Evolutionary conservation across 2,329 filamentous ascomycete genomes (phyloP).

Genomic region (Epichloe amarillans): DNA sequence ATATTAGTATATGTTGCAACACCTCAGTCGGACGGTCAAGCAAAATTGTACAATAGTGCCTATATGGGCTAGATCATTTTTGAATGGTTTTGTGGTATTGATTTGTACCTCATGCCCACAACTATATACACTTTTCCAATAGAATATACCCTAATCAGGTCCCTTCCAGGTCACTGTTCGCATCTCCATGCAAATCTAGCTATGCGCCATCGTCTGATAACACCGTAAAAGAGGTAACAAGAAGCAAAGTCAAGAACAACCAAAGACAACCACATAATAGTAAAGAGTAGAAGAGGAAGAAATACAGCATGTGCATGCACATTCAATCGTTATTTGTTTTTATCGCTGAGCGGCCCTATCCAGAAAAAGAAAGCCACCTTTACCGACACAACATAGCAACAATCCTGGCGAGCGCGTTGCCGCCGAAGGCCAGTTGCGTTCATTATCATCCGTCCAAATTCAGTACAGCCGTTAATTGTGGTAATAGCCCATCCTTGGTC

Average conservation of each 20-base stretch:
- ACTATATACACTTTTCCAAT: constrained; percentile 13
- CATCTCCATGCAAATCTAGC: constrained; percentile 11
- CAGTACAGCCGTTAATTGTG: constrained; percentile 49
- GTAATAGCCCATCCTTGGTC: constrained; percentile 52
- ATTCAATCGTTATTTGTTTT: not conserved
- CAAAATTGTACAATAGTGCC: constrained; percentile 9
- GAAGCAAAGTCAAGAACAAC: not conserved
- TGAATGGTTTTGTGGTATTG: constrained; percentile 9
- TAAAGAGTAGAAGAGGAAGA: not conserved
- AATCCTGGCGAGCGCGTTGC: not conserved
- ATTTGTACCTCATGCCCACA: constrained; percentile 11
- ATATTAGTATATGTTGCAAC: constrained; percentile 5
- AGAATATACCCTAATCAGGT: constrained; percentile 1
- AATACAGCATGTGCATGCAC: constrained; percentile 1
- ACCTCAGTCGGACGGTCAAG: constrained; percentile 1
- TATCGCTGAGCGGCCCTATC: not conserved
- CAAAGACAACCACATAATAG: not conserved
- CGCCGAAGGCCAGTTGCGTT: not conserved
- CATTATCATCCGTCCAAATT: constrained; percentile 32
- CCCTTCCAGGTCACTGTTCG: constrained; percentile 7
- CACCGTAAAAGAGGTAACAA: constrained; percentile 1
- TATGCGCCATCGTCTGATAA: constrained; percentile 11
- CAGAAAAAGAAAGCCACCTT: not conserved
- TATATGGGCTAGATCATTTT: constrained; percentile 1
- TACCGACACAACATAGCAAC: not conserved